phyloP scores from a whole-genome alignment of 306 rosid genomes.

The Vicia faba region DNA sequence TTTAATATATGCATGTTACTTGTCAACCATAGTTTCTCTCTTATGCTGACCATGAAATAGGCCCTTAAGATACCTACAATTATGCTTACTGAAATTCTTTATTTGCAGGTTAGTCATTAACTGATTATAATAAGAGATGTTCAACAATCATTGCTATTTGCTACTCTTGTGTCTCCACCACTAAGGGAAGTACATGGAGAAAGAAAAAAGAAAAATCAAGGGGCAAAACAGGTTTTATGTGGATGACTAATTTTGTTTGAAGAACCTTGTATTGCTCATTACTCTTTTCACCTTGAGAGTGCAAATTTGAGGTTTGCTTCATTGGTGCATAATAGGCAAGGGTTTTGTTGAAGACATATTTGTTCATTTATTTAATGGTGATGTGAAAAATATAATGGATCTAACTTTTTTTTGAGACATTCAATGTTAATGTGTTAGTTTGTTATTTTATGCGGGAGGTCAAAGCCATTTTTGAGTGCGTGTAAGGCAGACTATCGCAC shows the following conservation, averaged over 20 bases:
- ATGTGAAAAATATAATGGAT: conserved; percentile 33
- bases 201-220: conserved; percentile 13
- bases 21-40: conserved; percentile 17
- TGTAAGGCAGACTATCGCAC: too few relatives aligned
- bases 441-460: too few relatives aligned
- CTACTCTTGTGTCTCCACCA: conserved; percentile 25
- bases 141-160: conserved; percentile 33
- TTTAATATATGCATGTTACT: neutral
- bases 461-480: too few relatives aligned
- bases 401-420: neutral
- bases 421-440: too few relatives aligned
- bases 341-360: conserved; percentile 28
- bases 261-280: conserved; percentile 16
- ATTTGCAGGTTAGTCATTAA: conserved; percentile 35
- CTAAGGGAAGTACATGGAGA: conserved; percentile 18
- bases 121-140: conserved; percentile 30
- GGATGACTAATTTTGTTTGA: conserved; percentile 25
- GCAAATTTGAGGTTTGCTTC: conserved; percentile 13
- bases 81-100: conserved; percentile 45
- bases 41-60: too few relatives aligned
- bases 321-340: conserved; percentile 24
- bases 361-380: conserved; percentile 26
- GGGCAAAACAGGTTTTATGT: conserved; percentile 11
- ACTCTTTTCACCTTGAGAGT: conserved; percentile 32
- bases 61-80: neutral